Conservation (phyloP, 2,329 filamentous ascomycete genomes). For the Cladophialophora exuberans region DNA sequence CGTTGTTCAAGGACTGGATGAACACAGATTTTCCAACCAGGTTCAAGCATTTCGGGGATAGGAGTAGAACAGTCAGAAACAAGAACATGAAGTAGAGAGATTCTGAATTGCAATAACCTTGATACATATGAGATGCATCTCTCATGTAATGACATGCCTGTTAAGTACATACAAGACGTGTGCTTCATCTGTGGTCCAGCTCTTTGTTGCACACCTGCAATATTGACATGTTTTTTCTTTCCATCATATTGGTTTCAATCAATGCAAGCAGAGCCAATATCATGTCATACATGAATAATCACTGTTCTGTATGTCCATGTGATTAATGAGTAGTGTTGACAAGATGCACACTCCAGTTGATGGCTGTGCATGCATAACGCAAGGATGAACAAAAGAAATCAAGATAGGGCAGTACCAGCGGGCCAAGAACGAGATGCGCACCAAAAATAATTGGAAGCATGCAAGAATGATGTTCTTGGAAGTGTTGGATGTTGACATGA, state of each 20-base stretch:
- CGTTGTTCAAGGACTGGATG: no score
- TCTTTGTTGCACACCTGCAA: conserved; percentile 14
- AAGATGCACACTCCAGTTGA: conserved; percentile 16
- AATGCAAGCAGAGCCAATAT: conserved; percentile 22
- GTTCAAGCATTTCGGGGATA: not conserved
- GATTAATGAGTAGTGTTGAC: conserved; percentile 6
- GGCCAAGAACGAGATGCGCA: conserved; percentile 26
- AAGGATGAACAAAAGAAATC: conserved; percentile 28
- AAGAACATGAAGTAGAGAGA: not conserved
- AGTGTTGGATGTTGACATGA: not conserved
- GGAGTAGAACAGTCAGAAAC: not conserved
- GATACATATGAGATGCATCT: conserved; percentile 10
- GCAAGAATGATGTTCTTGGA: conserved; percentile 20
- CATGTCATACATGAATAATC: conserved; percentile 18
- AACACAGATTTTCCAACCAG: no score
- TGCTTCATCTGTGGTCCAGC: conserved; percentile 12
- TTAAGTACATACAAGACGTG: conserved; percentile 18
- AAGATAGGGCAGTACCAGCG: conserved; percentile 22
- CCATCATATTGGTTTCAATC: conserved; percentile 16
- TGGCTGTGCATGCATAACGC: conserved; percentile 23
- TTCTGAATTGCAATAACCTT: not conserved
- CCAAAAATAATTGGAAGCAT: conserved; percentile 23
- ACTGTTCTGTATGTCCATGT: conserved; percentile 13
- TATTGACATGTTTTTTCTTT: conserved; percentile 16
- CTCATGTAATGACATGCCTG: conserved; percentile 13